These are phyloP conservation scores for Rhynchospora tenuis DNA, from an alignment of 176 grass and related monocot species.

Conservation along the genomic window DNA sequence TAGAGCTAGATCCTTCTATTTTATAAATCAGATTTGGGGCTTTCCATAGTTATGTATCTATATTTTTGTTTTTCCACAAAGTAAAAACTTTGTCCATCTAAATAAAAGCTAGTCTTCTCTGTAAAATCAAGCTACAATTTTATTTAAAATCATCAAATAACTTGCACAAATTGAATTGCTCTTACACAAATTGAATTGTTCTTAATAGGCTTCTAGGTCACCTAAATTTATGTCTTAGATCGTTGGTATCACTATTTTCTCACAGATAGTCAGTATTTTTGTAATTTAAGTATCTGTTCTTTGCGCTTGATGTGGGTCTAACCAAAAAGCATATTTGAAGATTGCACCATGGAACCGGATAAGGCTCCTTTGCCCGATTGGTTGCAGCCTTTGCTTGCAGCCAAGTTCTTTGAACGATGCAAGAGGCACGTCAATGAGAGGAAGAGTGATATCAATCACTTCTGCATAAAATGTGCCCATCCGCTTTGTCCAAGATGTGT, in stretches of 20 bases:
- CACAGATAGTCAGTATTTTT: neutral
- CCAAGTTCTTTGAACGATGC: constrained; percentile 13
- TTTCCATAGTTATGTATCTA: neutral
- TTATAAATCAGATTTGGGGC: neutral
- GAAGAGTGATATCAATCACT: neutral
- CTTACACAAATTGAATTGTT: neutral
- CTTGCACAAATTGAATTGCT: no score
- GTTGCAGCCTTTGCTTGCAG: constrained; percentile 11
- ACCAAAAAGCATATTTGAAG: neutral
- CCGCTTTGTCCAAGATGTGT: constrained; percentile 5
- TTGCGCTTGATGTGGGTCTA: neutral
- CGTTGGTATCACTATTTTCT: neutral
- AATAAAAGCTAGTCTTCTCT: neutral
- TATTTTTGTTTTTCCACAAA: neutral
- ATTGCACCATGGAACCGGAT: neutral
- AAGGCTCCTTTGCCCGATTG: neutral
- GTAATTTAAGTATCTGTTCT: neutral
- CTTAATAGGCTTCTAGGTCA: neutral
- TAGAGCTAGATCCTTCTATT: neutral
- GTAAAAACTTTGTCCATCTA: neutral
- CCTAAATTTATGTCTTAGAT: neutral
- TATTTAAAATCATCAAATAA: neutral
- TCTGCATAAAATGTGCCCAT: constrained; percentile 3
- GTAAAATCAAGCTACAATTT: neutral
- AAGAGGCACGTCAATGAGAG: neutral